Conservation (phyloP, 768 basidiomycete genomes). For the Pisolithus albus region DNA sequence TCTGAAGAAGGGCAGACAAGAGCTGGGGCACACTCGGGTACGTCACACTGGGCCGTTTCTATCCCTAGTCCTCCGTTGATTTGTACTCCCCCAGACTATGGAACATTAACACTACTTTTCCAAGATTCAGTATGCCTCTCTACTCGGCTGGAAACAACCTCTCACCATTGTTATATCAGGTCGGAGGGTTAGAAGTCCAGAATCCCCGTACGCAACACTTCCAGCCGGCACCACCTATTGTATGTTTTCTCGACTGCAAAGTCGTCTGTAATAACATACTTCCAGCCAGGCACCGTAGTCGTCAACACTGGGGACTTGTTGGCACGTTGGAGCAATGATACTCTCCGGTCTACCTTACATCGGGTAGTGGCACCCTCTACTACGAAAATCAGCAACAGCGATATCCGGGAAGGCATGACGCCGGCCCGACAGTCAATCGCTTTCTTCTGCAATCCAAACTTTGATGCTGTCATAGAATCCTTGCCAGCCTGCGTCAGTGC, state of each 20-base stretch:
- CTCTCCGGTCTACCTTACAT: conserved; percentile 73
- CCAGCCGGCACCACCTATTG: conserved; percentile 69
- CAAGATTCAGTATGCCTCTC: conserved; percentile 53
- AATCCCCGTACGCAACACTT: conserved; percentile 71
- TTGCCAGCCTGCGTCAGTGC: conserved; percentile 49
- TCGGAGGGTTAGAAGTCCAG: conserved; percentile 78
- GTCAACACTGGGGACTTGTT: conserved; percentile 79
- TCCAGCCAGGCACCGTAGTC: conserved; percentile 71
- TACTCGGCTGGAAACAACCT: background rate
- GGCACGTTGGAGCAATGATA: conserved; percentile 78
- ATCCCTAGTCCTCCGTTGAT: background rate
- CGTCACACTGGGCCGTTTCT: background rate
- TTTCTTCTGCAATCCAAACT: conserved; percentile 85
- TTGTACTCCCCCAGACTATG: conserved; percentile 51
- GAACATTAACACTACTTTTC: conserved; percentile 75
- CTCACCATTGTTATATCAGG: conserved; percentile 28
- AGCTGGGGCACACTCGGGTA: conserved; percentile 77
- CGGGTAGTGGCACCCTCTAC: conserved; percentile 71
- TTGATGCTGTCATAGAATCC: conserved; percentile 58
- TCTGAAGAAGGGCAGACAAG: conserved; percentile 63
- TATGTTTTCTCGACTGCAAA: conserved; percentile 30
- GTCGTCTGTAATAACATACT: conserved; percentile 1
- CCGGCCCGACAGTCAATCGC: conserved; percentile 74
- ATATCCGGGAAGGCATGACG: conserved; percentile 40
- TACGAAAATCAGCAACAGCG: conserved; percentile 35